phyloP scores from a whole-genome alignment of 371 early-diverging fungal genomes.

The Amoeboaphelidium protococcarum region DNA sequence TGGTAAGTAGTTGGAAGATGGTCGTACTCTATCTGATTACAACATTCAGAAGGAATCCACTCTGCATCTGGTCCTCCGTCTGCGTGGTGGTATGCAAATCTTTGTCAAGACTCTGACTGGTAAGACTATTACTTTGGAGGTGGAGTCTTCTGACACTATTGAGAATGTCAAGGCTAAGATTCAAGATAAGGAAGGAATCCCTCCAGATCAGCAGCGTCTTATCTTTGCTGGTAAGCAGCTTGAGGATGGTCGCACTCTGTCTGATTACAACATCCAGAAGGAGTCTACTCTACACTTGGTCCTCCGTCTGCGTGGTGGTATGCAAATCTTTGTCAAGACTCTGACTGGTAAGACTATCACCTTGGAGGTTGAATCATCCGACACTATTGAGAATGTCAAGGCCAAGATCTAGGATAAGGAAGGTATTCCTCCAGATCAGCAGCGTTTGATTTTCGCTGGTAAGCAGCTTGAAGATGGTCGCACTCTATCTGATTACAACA shows the following conservation, averaged over 20 bases:
- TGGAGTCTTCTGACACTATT: slow-evolving; percentile 84
- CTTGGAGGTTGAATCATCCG: slow-evolving; percentile 1
- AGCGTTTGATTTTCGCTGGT: slow-evolving; percentile 54
- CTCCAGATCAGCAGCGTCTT: slow-evolving; percentile 28
- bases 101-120: slow-evolving; percentile 61
- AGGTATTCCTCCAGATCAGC: slow-evolving; percentile 64
- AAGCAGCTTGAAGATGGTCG: slow-evolving; percentile 58
- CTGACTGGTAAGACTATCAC: slow-evolving; percentile 64
- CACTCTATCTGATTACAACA: slow-evolving; percentile 39
- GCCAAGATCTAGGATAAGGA: slow-evolving; percentile 18
- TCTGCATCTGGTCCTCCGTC: slow-evolving; percentile 39
- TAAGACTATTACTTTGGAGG: slow-evolving; percentile 88
- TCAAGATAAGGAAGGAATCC: slow-evolving; percentile 28
- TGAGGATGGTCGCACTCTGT: slow-evolving; percentile 13
- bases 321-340: slow-evolving; percentile 93
- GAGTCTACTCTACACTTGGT: no score
- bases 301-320: no score
- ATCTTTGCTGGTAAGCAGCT: slow-evolving; percentile 29
- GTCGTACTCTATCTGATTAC: slow-evolving; percentile 36
- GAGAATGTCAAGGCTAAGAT: slow-evolving; percentile 64
- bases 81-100: slow-evolving; percentile 54
- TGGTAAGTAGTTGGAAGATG: slow-evolving; percentile 57
- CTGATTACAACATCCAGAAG: no score
- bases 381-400: slow-evolving; percentile 19
- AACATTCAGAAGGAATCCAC: slow-evolving; percentile 60